These are phyloP conservation scores for Begonia peltatifolia DNA, from an alignment of 306 rosid species.

Conservation along the genomic window DNA sequence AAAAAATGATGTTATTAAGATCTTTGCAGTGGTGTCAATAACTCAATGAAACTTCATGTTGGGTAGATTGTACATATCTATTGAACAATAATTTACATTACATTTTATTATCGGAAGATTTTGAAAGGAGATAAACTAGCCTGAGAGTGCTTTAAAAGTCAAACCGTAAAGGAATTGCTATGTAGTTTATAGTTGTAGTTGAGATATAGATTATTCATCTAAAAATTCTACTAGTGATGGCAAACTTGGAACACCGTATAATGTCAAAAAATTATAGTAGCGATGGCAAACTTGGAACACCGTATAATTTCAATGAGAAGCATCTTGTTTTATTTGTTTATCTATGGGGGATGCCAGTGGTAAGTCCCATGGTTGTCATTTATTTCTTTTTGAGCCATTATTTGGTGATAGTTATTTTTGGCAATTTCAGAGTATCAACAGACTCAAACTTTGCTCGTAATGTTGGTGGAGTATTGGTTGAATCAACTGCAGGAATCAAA, in stretches of 20 bases:
- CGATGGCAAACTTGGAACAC: not conserved
- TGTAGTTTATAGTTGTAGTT: too few relatives aligned
- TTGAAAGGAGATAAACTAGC: too few relatives aligned
- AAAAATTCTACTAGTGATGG: too few relatives aligned
- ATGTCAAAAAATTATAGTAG: not conserved
- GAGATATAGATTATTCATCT: too few relatives aligned
- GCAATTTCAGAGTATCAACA: slow-evolving; percentile 33
- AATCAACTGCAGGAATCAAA: slow-evolving; percentile 28
- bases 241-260: not conserved
- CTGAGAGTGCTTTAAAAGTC: too few relatives aligned
- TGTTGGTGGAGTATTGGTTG: slow-evolving; percentile 52
- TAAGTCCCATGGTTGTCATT: slow-evolving; percentile 10
- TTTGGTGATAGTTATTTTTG: slow-evolving; percentile 8
- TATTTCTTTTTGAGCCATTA: slow-evolving; percentile 8
- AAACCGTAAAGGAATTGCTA: too few relatives aligned
- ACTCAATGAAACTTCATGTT: not conserved
- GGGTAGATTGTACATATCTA: not conserved
- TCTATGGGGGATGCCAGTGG: slow-evolving; percentile 5
- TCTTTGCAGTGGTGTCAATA: too few relatives aligned
- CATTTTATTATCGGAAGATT: not conserved
- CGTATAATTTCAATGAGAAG: not conserved
- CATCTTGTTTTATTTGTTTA: not conserved
- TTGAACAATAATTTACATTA: not conserved
- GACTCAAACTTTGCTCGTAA: slow-evolving; percentile 46
- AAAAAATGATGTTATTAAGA: too few relatives aligned